phyloP scores from a whole-genome alignment of 2,329 filamentous ascomycete genomes.

The Orbilia brochopaga region DNA sequence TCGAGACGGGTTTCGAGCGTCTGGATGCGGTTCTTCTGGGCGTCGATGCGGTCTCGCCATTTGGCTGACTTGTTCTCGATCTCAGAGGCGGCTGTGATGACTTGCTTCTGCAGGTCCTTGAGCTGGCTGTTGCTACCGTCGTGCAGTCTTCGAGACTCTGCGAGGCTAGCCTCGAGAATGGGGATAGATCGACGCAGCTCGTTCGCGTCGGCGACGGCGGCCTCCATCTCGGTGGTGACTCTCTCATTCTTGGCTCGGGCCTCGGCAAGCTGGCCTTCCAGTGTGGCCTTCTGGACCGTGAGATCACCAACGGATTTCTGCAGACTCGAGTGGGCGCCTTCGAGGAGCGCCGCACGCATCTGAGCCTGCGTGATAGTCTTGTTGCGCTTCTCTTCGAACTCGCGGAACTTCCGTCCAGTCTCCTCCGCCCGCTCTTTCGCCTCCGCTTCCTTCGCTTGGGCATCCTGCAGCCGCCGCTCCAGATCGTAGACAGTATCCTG shows the following conservation, averaged over 20 bases:
- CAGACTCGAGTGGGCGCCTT: constrained; percentile 68
- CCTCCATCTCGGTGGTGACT: constrained; percentile 67
- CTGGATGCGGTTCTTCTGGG: constrained; percentile 78
- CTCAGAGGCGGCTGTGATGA: constrained; percentile 77
- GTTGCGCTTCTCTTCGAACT: constrained; percentile 72
- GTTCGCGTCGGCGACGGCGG: constrained; percentile 69
- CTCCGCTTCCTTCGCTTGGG: constrained; percentile 52
- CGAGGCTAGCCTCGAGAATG: constrained; percentile 75
- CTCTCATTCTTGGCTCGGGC: constrained; percentile 68
- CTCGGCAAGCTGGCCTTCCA: constrained; percentile 69
- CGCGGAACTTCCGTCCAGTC: constrained; percentile 70
- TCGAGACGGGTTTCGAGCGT: constrained; percentile 78
- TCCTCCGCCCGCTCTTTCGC: constrained; percentile 66
- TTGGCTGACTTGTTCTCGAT: constrained; percentile 81
- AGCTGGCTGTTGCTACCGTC: constrained; percentile 85
- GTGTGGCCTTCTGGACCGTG: constrained; percentile 66
- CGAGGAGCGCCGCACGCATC: constrained; percentile 71
- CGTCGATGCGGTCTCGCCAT: constrained; percentile 78
- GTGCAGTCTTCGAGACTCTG: constrained; percentile 83
- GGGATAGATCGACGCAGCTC: constrained; percentile 76
- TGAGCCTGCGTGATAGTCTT: constrained; percentile 64
- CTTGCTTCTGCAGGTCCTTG: constrained; percentile 82
- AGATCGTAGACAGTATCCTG: constrained; percentile 76
- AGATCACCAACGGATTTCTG: constrained; percentile 64
- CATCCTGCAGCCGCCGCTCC: constrained; percentile 60